These are phyloP conservation scores for Crithidia sp. DNA, from an alignment of 208 protist genomes.

Conservation along the genomic window DNA sequence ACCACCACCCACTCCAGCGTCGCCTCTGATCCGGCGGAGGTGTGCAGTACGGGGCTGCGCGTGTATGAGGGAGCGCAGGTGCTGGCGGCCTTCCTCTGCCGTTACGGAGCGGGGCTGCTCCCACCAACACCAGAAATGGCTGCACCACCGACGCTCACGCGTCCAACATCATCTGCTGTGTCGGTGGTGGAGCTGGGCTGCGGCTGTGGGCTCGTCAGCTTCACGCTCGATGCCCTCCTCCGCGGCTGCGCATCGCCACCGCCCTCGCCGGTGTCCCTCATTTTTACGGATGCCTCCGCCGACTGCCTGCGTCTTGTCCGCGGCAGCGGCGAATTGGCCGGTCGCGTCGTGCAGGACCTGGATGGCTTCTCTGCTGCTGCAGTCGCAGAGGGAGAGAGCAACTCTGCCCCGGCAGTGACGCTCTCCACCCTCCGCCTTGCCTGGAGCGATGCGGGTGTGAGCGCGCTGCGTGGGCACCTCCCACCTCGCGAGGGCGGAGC, in stretches of 20 bases:
- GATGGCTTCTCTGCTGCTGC: not conserved
- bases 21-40: constrained; percentile 11
- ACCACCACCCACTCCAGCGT: constrained; percentile 25
- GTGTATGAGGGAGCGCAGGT: constrained; percentile 76
- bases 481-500: not conserved
- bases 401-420: not conserved
- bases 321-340: constrained; percentile 16
- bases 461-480: constrained; percentile 19
- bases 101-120: constrained; percentile 36
- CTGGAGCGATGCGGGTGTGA: constrained; percentile 43
- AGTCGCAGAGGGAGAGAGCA: not conserved
- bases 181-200: constrained; percentile 67
- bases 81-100: constrained; percentile 59
- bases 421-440: constrained; percentile 42
- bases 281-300: constrained; percentile 63
- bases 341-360: constrained; percentile 10
- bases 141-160: not conserved
- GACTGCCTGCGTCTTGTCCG: constrained; percentile 57
- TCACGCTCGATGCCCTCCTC: constrained; percentile 39
- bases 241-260: not conserved
- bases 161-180: not conserved
- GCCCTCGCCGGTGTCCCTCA: constrained; percentile 15
- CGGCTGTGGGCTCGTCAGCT: constrained; percentile 66
- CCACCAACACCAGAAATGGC: not conserved
- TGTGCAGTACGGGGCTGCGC: constrained; percentile 68